phyloP scores from a whole-genome alignment of 495 filamentous ascomycete genomes.

The Penicillium alfredii region DNA sequence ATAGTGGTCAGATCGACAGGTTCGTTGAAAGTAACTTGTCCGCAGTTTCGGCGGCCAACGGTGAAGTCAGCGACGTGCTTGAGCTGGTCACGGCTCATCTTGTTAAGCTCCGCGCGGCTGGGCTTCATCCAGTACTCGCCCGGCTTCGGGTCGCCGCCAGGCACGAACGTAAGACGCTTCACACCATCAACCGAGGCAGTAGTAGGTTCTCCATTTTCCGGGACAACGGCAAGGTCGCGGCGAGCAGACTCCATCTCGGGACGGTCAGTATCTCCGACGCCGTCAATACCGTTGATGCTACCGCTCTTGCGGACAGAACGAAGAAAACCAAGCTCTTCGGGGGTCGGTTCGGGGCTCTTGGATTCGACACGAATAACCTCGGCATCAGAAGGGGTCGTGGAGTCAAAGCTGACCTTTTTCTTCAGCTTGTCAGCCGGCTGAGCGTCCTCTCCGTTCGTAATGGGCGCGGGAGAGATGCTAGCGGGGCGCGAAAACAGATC shows the following conservation, averaged over 20 bases:
- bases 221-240: slow-evolving; percentile 72
- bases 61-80: slow-evolving; percentile 64
- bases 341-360: slow-evolving; percentile 47
- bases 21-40: slow-evolving; percentile 70
- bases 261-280: slow-evolving; percentile 31
- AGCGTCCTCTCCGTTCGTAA: slow-evolving; percentile 46
- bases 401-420: slow-evolving; percentile 89
- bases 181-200: slow-evolving; percentile 25
- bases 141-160: slow-evolving; percentile 49
- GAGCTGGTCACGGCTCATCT: slow-evolving; percentile 67
- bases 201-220: slow-evolving; percentile 53
- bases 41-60: slow-evolving; percentile 75
- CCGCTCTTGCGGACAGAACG: slow-evolving; percentile 46
- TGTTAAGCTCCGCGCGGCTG: slow-evolving; percentile 58
- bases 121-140: slow-evolving; percentile 87
- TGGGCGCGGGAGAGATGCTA: slow-evolving; percentile 41
- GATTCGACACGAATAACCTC: slow-evolving; percentile 42
- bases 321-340: slow-evolving; percentile 63
- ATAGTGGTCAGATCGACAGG: slow-evolving; percentile 73
- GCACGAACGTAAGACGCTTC: slow-evolving; percentile 25
- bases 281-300: slow-evolving; percentile 47
- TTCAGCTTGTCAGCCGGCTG: slow-evolving; percentile 45
- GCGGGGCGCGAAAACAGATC: slow-evolving; percentile 58
- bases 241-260: slow-evolving; percentile 69
- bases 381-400: slow-evolving; percentile 42